Percentiles rank a stretch among this genome's conserved stretches.
Evolutionary conservation across 1,139 yeast genomes (phyloP).

Genomic region (Nadsonia commutata): DNA sequence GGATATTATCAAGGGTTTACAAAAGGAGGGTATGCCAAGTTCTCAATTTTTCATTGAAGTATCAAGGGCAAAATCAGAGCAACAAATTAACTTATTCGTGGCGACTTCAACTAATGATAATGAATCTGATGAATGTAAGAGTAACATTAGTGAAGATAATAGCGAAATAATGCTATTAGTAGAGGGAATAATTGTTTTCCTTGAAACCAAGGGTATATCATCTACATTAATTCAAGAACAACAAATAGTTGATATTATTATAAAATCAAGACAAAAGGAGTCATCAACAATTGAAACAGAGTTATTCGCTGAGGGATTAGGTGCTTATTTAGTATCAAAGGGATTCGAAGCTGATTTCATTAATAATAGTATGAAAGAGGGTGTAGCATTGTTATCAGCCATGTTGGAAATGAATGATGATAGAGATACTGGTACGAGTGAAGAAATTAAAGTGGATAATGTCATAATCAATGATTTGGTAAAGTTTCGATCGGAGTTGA

Average conservation of each 20-base stretch:
- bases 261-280: not conserved
- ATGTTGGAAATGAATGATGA: not conserved
- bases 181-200: not conserved
- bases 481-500: not conserved
- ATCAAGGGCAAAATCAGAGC: not conserved
- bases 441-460: not conserved
- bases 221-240: not conserved
- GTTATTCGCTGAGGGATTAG: not conserved
- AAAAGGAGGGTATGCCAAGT: not conserved
- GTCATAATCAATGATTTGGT: not conserved
- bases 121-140: not conserved
- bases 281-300: not conserved
- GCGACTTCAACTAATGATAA: not conserved
- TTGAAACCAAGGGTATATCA: not conserved
- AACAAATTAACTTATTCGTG: no score
- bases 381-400: not conserved
- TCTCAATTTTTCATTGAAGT: not conserved
- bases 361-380: not conserved
- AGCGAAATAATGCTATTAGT: not conserved
- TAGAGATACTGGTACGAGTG: no score
- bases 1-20: not conserved
- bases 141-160: not conserved
- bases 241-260: not conserved
- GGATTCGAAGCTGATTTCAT: not conserved
- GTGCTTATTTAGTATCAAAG: not conserved